Conservation (phyloP, 75 land plant species). For the Cryptomeria japonica region DNA sequence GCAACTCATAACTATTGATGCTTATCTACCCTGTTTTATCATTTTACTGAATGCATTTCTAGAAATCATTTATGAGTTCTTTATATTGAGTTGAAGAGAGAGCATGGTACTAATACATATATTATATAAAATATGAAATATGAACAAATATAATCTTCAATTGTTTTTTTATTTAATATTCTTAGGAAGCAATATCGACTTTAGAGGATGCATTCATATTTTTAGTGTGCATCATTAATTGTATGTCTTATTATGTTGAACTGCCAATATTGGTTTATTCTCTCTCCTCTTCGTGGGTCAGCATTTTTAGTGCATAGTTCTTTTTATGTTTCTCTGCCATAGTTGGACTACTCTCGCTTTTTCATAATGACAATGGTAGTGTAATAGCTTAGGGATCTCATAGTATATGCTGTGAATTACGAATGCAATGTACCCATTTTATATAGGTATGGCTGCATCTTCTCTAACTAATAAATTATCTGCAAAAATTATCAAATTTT, state of each 20-base stretch:
- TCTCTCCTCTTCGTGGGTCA: background rate
- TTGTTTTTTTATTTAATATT: background rate
- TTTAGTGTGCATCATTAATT: background rate
- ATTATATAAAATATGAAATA: background rate
- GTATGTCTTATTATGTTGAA: slow-evolving; percentile 2
- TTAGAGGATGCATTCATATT: background rate
- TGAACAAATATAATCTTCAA: background rate
- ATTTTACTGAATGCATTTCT: no score
- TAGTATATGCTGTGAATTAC: background rate
- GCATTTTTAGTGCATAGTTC: background rate
- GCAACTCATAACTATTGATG: no score
- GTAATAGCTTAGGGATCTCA: background rate
- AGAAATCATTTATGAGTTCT: background rate
- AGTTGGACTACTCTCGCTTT: background rate
- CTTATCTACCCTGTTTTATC: no score
- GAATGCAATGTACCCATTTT: background rate
- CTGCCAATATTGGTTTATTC: background rate
- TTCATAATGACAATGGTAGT: background rate
- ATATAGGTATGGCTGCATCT: background rate
- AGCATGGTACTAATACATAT: background rate
- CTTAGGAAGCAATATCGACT: background rate
- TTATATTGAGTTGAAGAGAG: background rate
- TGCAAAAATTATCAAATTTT: background rate
- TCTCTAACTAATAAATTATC: background rate
- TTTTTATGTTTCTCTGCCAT: background rate